A percentile compares a stretch with the other conserved stretches of the same genome.
Conservation (phyloP, 176 grass and related monocot genomes). For the Oryza glumipatula region DNA sequence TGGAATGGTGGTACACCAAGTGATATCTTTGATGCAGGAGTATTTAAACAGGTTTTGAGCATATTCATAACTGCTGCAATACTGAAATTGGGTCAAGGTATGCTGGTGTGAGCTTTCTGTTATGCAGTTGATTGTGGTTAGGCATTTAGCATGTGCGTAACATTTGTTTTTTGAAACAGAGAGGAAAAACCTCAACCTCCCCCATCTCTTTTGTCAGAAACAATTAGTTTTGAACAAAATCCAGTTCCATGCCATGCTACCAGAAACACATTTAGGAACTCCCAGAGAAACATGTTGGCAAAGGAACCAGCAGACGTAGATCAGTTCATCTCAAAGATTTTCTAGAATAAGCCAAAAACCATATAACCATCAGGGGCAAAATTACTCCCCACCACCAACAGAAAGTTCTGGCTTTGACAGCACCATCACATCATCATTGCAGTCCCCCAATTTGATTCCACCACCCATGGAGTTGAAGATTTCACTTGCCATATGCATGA, state of each 20-base stretch:
- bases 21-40: slow-evolving; percentile 79
- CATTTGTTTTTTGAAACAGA: background rate
- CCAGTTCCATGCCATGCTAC: background rate
- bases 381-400: too few relatives aligned
- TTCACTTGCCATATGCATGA: background rate
- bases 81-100: slow-evolving; percentile 84
- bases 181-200: background rate
- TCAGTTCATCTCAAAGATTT: background rate
- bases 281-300: background rate
- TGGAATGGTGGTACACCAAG: slow-evolving; percentile 91
- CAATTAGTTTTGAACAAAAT: background rate
- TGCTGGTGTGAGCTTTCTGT: background rate
- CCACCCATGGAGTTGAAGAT: background rate
- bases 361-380: background rate
- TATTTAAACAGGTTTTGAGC: slow-evolving; percentile 93
- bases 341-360: background rate
- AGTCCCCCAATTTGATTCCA: background rate
- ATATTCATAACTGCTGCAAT: slow-evolving; percentile 93
- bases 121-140: background rate
- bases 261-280: background rate
- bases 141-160: background rate
- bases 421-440: background rate
- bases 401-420: too few relatives aligned
- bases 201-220: background rate
- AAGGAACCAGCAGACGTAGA: background rate